Percentiles rank a stretch among this genome's conserved stretches.
Conservation (phyloP, 352 stramenopile genomes). For the Albugo candida region DNA sequence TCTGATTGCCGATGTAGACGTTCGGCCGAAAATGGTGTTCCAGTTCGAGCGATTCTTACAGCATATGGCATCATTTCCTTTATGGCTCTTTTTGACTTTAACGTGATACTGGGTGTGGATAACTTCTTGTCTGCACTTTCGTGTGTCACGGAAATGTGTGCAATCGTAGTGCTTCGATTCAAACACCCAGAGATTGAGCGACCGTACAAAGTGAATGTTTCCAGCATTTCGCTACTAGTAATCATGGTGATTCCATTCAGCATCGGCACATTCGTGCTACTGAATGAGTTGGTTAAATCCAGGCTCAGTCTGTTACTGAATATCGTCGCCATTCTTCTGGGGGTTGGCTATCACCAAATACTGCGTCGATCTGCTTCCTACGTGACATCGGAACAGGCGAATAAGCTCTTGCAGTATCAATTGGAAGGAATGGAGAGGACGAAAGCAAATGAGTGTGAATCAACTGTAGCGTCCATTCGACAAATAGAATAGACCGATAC, state of each 20-base stretch:
- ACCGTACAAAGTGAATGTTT: constrained; percentile 56
- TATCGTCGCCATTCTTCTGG: constrained; percentile 21
- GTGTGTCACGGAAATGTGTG: constrained; percentile 81
- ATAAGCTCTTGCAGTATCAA: not conserved
- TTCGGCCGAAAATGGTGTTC: constrained; percentile 27
- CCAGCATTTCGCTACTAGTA: constrained; percentile 21
- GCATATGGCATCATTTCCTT: constrained; percentile 76
- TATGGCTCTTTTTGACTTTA: constrained; percentile 76
- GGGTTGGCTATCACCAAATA: constrained; percentile 33
- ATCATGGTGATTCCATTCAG: constrained; percentile 31
- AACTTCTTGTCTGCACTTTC: constrained; percentile 86
- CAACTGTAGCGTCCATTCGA: too few relatives aligned
- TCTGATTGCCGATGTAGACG: constrained; percentile 14
- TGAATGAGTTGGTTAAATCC: constrained; percentile 50
- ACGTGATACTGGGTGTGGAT: constrained; percentile 77
- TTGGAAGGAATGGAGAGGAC: too few relatives aligned
- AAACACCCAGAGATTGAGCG: constrained; percentile 43
- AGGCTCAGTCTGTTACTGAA: constrained; percentile 30
- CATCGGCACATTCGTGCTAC: constrained; percentile 35
- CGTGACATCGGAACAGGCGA: not conserved
- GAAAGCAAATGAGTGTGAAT: too few relatives aligned
- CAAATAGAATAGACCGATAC: too few relatives aligned
- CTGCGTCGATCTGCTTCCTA: constrained; percentile 12
- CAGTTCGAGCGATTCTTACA: constrained; percentile 54
- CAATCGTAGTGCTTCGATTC: constrained; percentile 80